Evolutionary conservation across 177 flowering plant genomes (phyloP).

Genomic region (Tripterygium wilfordii): DNA sequence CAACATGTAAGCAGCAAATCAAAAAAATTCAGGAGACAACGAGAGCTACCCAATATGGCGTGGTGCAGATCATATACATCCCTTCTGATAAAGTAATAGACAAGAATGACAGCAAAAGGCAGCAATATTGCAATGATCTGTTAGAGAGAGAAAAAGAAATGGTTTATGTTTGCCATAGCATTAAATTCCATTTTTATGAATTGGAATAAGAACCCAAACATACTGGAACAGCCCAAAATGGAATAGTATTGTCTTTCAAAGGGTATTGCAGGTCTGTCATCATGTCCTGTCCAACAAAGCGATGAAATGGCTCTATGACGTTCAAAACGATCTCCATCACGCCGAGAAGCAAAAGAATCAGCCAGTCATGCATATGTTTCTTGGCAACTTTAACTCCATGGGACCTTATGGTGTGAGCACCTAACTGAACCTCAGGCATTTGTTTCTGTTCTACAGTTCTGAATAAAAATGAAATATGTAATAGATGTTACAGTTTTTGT

Average conservation of each 20-base stretch:
- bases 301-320: constrained; percentile 66
- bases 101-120: constrained; percentile 39
- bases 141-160: constrained; percentile 1
- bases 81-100: constrained; percentile 46
- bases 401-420: constrained; percentile 54
- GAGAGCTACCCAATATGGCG: constrained; percentile 51
- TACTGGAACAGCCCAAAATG: constrained; percentile 75
- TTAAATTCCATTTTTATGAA: neutral
- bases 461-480: constrained; percentile 8
- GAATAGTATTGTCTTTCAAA: constrained; percentile 56
- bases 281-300: constrained; percentile 77
- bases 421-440: constrained; percentile 68
- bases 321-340: constrained; percentile 43
- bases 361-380: constrained; percentile 72
- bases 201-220: constrained; percentile 17
- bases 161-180: neutral
- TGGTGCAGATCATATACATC: constrained; percentile 80
- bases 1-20: neutral
- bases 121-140: constrained; percentile 55
- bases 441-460: constrained; percentile 20
- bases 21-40: neutral
- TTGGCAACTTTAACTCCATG: constrained; percentile 63
- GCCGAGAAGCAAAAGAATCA: constrained; percentile 56
- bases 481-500: no score
- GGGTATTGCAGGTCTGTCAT: constrained; percentile 68